Percentiles rank a stretch among this genome's conserved stretches.
Evolutionary conservation across 2,329 filamentous ascomycete genomes (phyloP).

Genomic region (Clonostachys rosea): DNA sequence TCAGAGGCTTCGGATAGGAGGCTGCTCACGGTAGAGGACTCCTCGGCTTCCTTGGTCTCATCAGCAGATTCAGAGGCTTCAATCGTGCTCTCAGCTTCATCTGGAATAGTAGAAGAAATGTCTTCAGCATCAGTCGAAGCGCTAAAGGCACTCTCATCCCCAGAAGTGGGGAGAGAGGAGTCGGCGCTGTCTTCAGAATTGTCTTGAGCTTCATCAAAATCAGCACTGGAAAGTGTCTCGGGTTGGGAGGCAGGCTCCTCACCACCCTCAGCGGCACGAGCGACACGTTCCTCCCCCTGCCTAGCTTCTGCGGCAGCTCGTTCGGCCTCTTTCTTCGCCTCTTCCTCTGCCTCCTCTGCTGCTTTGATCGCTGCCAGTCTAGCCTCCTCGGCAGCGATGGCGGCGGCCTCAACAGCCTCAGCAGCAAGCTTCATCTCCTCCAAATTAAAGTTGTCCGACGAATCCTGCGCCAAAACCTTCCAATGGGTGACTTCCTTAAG

Average conservation of each 20-base stretch:
- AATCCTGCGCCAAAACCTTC: slow-evolving; percentile 75
- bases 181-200: background rate
- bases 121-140: background rate
- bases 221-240: slow-evolving; percentile 6
- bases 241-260: slow-evolving; percentile 1
- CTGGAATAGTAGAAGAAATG: slow-evolving; percentile 4
- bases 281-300: slow-evolving; percentile 1
- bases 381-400: slow-evolving; percentile 9
- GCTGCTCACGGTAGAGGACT: slow-evolving; percentile 9
- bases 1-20: slow-evolving; percentile 17
- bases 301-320: background rate
- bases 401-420: slow-evolving; percentile 29
- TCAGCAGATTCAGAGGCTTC: slow-evolving; percentile 3
- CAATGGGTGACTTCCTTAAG: slow-evolving; percentile 81
- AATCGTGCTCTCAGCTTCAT: slow-evolving; percentile 6
- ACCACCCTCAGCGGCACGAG: slow-evolving; percentile 6
- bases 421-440: slow-evolving; percentile 57
- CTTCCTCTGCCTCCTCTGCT: slow-evolving; percentile 8
- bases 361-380: slow-evolving; percentile 9
- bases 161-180: background rate
- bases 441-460: slow-evolving; percentile 73
- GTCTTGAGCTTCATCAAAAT: background rate
- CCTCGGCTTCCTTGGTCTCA: slow-evolving; percentile 4
- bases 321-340: slow-evolving; percentile 12
- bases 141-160: background rate